Conservation (phyloP, 257 asterid species). For the Henckelia pumila region DNA sequence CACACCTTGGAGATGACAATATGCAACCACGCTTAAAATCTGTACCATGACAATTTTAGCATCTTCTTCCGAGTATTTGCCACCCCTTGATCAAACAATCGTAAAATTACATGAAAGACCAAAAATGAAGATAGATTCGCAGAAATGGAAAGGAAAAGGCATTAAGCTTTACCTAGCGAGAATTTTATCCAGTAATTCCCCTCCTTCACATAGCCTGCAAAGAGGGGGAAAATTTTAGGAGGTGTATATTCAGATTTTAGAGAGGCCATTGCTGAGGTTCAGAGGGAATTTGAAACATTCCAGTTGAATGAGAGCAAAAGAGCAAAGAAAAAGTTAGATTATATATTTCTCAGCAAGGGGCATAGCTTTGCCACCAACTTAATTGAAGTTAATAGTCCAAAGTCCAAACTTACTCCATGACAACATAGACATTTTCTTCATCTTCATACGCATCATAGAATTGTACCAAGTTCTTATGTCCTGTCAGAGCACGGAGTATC, state of each 20-base stretch:
- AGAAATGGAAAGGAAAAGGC: neutral
- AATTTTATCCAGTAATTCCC: slow-evolving; percentile 60
- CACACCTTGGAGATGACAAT: slow-evolving; percentile 75
- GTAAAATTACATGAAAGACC: neutral
- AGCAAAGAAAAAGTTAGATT: neutral
- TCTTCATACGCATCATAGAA: slow-evolving; percentile 61
- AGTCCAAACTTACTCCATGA: slow-evolving; percentile 59
- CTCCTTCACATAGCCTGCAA: slow-evolving; percentile 62
- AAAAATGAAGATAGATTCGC: neutral
- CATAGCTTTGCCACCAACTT: neutral
- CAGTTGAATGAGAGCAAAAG: neutral
- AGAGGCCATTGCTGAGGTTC: neutral
- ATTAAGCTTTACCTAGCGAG: slow-evolving; percentile 44
- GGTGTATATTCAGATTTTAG: neutral
- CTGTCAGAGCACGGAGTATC: slow-evolving; percentile 49
- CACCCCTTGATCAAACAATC: slow-evolving; percentile 47
- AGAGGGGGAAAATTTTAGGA: neutral
- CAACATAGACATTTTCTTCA: slow-evolving; percentile 51
- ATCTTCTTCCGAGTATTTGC: slow-evolving; percentile 62
- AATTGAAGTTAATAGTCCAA: slow-evolving; percentile 6
- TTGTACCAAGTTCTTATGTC: slow-evolving; percentile 56
- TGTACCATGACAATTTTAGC: slow-evolving; percentile 59
- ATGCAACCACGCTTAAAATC: slow-evolving; percentile 50
- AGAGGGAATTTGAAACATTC: neutral
- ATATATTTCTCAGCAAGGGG: neutral